phyloP scores from a whole-genome alignment of 2,329 filamentous ascomycete genomes.

The Beauveria bassiana region DNA sequence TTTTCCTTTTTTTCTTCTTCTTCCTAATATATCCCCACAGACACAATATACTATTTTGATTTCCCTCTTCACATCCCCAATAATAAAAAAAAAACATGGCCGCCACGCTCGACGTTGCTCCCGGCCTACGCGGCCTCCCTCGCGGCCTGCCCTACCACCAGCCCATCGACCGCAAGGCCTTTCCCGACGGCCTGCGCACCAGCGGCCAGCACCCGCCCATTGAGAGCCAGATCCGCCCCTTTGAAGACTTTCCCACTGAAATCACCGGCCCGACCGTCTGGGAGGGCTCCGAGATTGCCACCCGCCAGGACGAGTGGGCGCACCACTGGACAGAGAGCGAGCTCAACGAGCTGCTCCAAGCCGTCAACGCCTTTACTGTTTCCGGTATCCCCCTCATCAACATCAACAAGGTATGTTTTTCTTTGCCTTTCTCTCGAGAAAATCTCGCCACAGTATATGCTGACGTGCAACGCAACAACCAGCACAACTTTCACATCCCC shows the following conservation, averaged over 20 bases:
- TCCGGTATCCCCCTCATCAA: slow-evolving; percentile 60
- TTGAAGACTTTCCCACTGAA: slow-evolving; percentile 60
- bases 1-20: background rate
- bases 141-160: slow-evolving; percentile 7
- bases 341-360: slow-evolving; percentile 54
- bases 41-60: background rate
- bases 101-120: slow-evolving; percentile 4
- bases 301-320: slow-evolving; percentile 62
- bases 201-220: slow-evolving; percentile 66
- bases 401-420: slow-evolving; percentile 34
- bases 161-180: slow-evolving; percentile 20
- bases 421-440: background rate
- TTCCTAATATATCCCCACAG: background rate
- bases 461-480: slow-evolving; percentile 5
- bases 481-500: slow-evolving; percentile 31
- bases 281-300: slow-evolving; percentile 56
- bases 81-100: background rate
- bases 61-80: background rate
- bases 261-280: slow-evolving; percentile 69
- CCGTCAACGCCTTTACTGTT: slow-evolving; percentile 62
- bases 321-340: slow-evolving; percentile 61
- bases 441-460: background rate
- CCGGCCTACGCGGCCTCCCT: slow-evolving; percentile 8
- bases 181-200: slow-evolving; percentile 42
- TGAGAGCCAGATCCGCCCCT: slow-evolving; percentile 57